Conservation (phyloP, 352 stramenopile species). For the Hyaloperonospora arabidopsidis region DNA sequence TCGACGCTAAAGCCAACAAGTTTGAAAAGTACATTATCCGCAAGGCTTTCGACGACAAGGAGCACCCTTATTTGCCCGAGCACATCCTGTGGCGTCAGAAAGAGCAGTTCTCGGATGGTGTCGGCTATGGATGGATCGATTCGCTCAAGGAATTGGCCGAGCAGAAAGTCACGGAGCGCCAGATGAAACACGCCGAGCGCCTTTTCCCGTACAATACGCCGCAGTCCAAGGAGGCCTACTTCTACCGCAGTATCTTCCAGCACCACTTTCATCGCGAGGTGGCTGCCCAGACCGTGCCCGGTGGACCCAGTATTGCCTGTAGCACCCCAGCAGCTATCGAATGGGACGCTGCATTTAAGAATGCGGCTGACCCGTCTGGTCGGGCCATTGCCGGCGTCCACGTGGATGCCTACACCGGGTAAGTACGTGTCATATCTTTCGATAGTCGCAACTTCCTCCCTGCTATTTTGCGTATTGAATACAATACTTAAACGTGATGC, state of each 20-base stretch:
- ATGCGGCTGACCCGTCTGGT: slow-evolving; percentile 90
- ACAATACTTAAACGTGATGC: slow-evolving; percentile 12
- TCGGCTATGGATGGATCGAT: slow-evolving; percentile 99
- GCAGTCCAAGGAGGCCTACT: slow-evolving; percentile 95
- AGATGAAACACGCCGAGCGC: slow-evolving; percentile 90
- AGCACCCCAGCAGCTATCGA: slow-evolving; percentile 95
- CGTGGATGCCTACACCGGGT: slow-evolving; percentile 86
- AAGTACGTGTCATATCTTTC: slow-evolving; percentile 12
- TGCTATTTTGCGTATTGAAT: slow-evolving; percentile 13
- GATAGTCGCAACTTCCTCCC: slow-evolving; percentile 12
- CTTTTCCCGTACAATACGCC: slow-evolving; percentile 98
- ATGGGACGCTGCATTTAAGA: slow-evolving; percentile 95
- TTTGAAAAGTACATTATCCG: slow-evolving; percentile 99
- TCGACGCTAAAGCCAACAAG: slow-evolving; percentile 80
- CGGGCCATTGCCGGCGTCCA: slow-evolving; percentile 93
- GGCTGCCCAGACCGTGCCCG: slow-evolving; percentile 93
- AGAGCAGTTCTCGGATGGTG: slow-evolving; percentile 99
- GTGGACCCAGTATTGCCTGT: slow-evolving; percentile 97
- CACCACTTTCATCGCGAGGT: slow-evolving; percentile 96
- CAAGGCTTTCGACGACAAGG: slow-evolving; percentile 96
- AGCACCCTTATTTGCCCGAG: slow-evolving; percentile 95
- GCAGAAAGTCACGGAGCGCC: slow-evolving; percentile 90
- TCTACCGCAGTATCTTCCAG: slow-evolving; percentile 96
- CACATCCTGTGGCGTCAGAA: slow-evolving; percentile 99
- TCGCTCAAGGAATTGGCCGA: slow-evolving; percentile 93